Base-by-base conservation (phyloP, 2,329 filamentous ascomycete species). In the Penicillium sp. region DNA sequence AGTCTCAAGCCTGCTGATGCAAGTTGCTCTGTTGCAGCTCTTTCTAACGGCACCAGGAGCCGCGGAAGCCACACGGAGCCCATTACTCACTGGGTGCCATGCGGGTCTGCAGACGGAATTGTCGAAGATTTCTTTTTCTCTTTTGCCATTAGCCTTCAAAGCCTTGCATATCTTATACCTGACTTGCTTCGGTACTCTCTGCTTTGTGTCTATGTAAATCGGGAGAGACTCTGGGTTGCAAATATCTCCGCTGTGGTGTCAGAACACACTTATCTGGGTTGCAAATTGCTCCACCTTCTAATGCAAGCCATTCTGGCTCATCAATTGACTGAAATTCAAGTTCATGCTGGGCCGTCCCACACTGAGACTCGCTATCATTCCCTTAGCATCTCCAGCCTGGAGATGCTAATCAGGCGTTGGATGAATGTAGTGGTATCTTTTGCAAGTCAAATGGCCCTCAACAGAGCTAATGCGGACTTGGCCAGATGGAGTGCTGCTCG, bases 141-240 rank as follows among this genome's bases (percentile, higher is more conserved):
- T 32, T 32, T 11, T 32, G 29, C 29, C 29, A 32, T 32, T 32
- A 49, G 45, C 39, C 54, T 52, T 51, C 42, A 51, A 49, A 56
- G 33, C 49, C 49, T 25, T 58, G 49, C 50, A 58, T 57, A 45
- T 47, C 34, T 54, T 53, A 53, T 46, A 50, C 42, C 50, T 43
- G 40, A 46, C 29, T 32, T 38, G 40, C 13, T 46, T 38, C 34
- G 40, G 34, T 28, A 28, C 26, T 28, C 36, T n/a, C 25, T 37
- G 18, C 26, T 41, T 24, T 36, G 27, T 44, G 18, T 36, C 43
- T 11, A 11, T 28, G 25, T 29, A 13, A 35, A 36, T 27, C 7
- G 12, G 34, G 24, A 43, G 25, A 33, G 9, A 36, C 27, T 36
- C 9, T 35, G 41, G n/a, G 29, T 36, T 43, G 41, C 25, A 43